Percentiles rank a stretch among this genome's conserved stretches.
These are phyloP conservation scores for Candida germanica DNA, from an alignment of 805 yeast genomes.

Conservation along the genomic window DNA sequence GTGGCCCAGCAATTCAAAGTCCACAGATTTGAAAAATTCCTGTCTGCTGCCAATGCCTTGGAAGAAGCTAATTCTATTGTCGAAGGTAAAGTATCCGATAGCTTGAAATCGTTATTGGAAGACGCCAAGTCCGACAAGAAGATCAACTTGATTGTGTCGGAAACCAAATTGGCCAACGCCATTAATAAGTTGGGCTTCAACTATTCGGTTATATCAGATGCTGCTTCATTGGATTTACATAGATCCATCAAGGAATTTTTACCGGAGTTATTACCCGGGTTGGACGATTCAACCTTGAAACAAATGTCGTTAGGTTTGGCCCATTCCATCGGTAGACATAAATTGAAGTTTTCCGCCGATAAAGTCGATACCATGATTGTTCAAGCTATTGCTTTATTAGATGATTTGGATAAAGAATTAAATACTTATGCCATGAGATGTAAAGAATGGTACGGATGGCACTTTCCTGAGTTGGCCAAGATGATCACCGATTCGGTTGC, in stretches of 20 bases:
- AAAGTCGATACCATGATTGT: slow-evolving; percentile 99
- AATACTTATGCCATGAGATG: slow-evolving; percentile 98
- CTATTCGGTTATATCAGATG: slow-evolving; percentile 87
- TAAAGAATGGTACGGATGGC: slow-evolving; percentile 99
- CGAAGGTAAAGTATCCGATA: slow-evolving; percentile 90
- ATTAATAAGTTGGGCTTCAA: slow-evolving; percentile 91
- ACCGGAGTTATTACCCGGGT: slow-evolving; percentile 92
- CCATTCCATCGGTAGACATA: slow-evolving; percentile 97
- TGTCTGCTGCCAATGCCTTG: slow-evolving; percentile 91
- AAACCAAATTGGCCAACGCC: slow-evolving; percentile 93
- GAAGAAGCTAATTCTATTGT: slow-evolving; percentile 91
- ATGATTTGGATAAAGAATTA: slow-evolving; percentile 94
- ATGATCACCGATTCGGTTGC: slow-evolving; percentile 95
- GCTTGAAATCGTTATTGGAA: slow-evolving; percentile 71
- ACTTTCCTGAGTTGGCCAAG: slow-evolving; percentile 98
- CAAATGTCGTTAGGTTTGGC: slow-evolving; percentile 99
- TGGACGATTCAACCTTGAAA: slow-evolving; percentile 75
- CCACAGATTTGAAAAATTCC: slow-evolving; percentile 92
- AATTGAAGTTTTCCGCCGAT: slow-evolving; percentile 95
- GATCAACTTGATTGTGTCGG: slow-evolving; percentile 85
- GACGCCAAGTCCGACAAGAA: slow-evolving; percentile 79
- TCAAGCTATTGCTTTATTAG: slow-evolving; percentile 96
- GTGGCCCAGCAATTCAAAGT: slow-evolving; percentile 89
- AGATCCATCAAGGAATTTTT: slow-evolving; percentile 93
- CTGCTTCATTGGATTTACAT: slow-evolving; percentile 89